Conservation (phyloP, 306 rosid species). For the Prunus mira region DNA sequence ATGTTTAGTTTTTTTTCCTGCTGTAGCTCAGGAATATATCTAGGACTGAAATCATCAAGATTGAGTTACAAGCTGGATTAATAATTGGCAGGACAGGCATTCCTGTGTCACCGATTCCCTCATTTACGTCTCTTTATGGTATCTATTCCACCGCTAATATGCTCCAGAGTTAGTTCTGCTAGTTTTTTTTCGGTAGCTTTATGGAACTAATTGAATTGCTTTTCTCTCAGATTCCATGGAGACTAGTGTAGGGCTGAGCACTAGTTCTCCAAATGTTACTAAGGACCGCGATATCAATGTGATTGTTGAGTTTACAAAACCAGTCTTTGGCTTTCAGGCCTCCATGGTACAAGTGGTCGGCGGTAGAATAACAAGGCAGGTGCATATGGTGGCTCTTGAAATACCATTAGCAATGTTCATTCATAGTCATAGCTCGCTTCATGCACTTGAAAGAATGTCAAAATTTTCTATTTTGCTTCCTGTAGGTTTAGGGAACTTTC, state of each 20-base stretch:
- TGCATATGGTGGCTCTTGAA: slow-evolving; percentile 24
- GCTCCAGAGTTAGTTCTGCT: background rate
- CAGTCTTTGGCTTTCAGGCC: slow-evolving; percentile 62
- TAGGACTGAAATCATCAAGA: slow-evolving; percentile 40
- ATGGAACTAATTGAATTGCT: slow-evolving; percentile 8
- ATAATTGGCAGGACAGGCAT: slow-evolving; percentile 49
- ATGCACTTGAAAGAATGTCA: slow-evolving; percentile 2
- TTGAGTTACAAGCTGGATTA: slow-evolving; percentile 37
- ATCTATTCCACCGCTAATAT: slow-evolving; percentile 1
- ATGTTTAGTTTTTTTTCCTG: background rate
- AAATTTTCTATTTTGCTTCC: slow-evolving; percentile 2
- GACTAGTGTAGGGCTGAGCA: slow-evolving; percentile 49
- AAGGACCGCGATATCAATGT: slow-evolving; percentile 43
- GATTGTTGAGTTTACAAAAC: slow-evolving; percentile 64
- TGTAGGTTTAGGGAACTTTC: slow-evolving; percentile 58
- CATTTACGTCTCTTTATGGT: slow-evolving; percentile 63
- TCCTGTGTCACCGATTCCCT: slow-evolving; percentile 52
- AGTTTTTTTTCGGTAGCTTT: slow-evolving; percentile 2
- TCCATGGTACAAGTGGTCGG: slow-evolving; percentile 47
- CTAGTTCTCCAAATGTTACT: slow-evolving; percentile 42
- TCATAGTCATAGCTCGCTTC: background rate
- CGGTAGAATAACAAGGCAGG: slow-evolving; percentile 65
- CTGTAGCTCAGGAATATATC: slow-evolving; percentile 46
- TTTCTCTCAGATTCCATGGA: slow-evolving; percentile 37
- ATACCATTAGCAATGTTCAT: background rate